Percentiles rank a stretch among this genome's conserved stretches.
Evolutionary conservation across 176 grass and related monocot species (phyloP).

Genomic region (Ampelocalamus luodianensis): DNA sequence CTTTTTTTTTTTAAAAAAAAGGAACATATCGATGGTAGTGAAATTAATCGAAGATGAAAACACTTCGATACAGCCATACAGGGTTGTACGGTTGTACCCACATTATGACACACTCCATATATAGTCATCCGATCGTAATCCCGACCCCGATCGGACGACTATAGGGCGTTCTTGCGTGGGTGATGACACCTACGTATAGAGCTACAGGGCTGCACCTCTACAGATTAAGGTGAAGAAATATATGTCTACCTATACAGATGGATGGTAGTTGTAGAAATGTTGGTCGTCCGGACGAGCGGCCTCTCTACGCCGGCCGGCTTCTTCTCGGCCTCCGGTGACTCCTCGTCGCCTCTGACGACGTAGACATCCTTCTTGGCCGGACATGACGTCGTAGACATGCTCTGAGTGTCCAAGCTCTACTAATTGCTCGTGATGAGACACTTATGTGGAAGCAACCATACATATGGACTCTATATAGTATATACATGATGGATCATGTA

Average conservation of each 20-base stretch:
- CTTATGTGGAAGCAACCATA: background rate
- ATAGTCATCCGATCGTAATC: too few species aligned
- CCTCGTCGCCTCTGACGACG: background rate
- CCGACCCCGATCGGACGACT: too few species aligned
- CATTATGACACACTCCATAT: too few species aligned
- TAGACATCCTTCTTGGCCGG: background rate
- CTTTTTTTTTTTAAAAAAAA: too few species aligned
- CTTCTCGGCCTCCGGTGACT: background rate
- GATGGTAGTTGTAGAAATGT: slow-evolving; percentile 6
- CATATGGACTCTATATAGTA: background rate
- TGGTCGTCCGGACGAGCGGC: background rate
- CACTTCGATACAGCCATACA: too few species aligned
- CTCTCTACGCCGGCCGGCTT: background rate
- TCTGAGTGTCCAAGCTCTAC: background rate
- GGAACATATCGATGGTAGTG: too few species aligned
- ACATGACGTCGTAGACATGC: background rate
- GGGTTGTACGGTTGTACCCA: too few species aligned
- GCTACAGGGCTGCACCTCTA: too few species aligned
- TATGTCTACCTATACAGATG: background rate
- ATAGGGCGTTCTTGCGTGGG: too few species aligned
- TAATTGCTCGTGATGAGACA: background rate
- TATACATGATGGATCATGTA: background rate
- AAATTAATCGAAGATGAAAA: too few species aligned
- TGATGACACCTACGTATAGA: background rate
- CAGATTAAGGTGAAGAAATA: background rate